A percentile compares a stretch with the other conserved stretches of the same genome.
phyloP scores from a whole-genome alignment of 2,329 filamentous ascomycete genomes.

The Verticillium longisporum region DNA sequence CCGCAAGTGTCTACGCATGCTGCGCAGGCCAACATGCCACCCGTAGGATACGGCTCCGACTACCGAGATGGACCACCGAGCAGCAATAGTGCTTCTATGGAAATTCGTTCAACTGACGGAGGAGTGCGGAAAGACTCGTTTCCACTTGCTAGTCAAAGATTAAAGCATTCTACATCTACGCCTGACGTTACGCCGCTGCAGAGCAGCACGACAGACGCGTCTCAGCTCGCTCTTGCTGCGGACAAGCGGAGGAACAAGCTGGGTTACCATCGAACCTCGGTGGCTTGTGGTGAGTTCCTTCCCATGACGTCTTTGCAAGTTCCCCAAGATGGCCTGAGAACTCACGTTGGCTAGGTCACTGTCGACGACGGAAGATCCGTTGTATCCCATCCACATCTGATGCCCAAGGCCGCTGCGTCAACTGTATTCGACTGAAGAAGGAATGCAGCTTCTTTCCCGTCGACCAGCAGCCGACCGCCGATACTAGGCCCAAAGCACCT shows the following conservation, averaged over 20 bases:
- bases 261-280: slow-evolving; percentile 89
- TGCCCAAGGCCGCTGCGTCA: slow-evolving; percentile 70
- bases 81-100: background rate
- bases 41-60: slow-evolving; percentile 23
- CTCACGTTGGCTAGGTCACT: slow-evolving; percentile 59
- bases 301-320: too few species aligned
- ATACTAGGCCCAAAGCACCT: slow-evolving; percentile 34
- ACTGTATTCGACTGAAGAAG: slow-evolving; percentile 91
- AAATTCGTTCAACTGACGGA: background rate
- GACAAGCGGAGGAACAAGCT: slow-evolving; percentile 76
- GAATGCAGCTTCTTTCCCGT: slow-evolving; percentile 91
- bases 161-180: slow-evolving; percentile 44
- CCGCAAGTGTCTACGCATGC: slow-evolving; percentile 29
- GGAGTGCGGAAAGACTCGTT: slow-evolving; percentile 25
- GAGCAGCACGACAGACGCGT: slow-evolving; percentile 25
- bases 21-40: slow-evolving; percentile 33
- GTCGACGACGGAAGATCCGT: slow-evolving; percentile 86
- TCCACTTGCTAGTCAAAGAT: slow-evolving; percentile 27
- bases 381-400: slow-evolving; percentile 75
- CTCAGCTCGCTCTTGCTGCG: slow-evolving; percentile 26
- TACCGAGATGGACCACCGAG: background rate
- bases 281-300: slow-evolving; percentile 78
- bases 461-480: slow-evolving; percentile 57
- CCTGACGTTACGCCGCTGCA: slow-evolving; percentile 38
- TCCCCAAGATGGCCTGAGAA: background rate